Evolutionary conservation across 805 yeast genomes (phyloP), one percentile per base, ranked within the genome.

Genomic region (Yarrowia hollandica): DNA sequence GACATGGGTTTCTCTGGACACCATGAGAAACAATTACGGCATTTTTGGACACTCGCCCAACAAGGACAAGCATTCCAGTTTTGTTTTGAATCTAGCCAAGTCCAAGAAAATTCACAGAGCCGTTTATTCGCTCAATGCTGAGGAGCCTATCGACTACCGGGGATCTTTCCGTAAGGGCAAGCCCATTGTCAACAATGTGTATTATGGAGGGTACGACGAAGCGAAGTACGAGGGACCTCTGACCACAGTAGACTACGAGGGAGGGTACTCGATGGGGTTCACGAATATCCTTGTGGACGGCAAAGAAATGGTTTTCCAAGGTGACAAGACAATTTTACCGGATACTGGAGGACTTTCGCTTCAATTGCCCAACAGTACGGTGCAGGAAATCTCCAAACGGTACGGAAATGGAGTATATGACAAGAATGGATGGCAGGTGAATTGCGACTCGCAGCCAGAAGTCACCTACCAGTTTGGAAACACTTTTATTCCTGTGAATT

Each of bases 211-310:
- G 16, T 42, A 26, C 10, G 50, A 42, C 11, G 9, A 19, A 1
- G 34, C 33, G 12, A 42, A 42, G 50, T 42, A 42, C 18, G 50
- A 42, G 50, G 50, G 50, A 2, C 50, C 50, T 16, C 23, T 42
- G 23, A 42, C 50, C 23, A 42, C 34, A 1, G 50, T 42, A 7
- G 28, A 42, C 2, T 42, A 42, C 50, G 28, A 42, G 23, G 50
- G 50, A 2, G 50, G 50, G 9, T 42, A 42, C 34, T 18, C 22
- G 14, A 42, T 42, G 50, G 34, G 12, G 25, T 42, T 42, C 23
- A 26, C 50, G 5, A 28, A 28, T 14, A 26, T 42, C 14, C 34
- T 26, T 3, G 50, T 42, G 10, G 34, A 42, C 18, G 50, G 50
- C 11, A 4, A 26, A 14, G n/a, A 6, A 1, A 28, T 42, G 33